Base-by-base conservation (phyloP, 495 filamentous ascomycete species). In the Aspergillus nidulans region DNA sequence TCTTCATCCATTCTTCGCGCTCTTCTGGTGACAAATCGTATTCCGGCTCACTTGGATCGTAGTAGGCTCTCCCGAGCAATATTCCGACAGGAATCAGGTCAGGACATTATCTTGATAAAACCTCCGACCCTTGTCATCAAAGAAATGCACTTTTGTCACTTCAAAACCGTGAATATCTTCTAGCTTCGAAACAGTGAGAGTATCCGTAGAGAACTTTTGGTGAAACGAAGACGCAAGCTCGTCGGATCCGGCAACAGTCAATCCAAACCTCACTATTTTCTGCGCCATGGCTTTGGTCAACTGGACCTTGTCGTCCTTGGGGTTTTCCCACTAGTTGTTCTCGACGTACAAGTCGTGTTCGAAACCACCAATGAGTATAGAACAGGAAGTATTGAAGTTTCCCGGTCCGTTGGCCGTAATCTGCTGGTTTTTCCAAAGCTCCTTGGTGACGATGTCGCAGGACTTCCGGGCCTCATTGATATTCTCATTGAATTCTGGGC, bases 401-500 rank as follows among this genome's bases (percentile, higher is more conserved):
- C 92, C 91, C 0, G 90, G 91, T 6, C 89, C 77, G 2, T 68
- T 52, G 2, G 54, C 44, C 2, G 74, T 67, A 16, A 85, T 63
- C 12, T 80, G 64, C 16, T 72, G 60, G 34, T 82, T 78, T 41
- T 79, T 72, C 59, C 80, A 79, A 10, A 91, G 67, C 65, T 97
- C 89, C 18, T 75, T 71, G 8, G 82, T 74, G 12, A 88, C 90
- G 21, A 76, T 60, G 23, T 87, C 80, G 61, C 91, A 96, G 38
- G 91, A 65, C 3, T 60, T 65, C 20, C 85, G 76, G 2, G 91
- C 92, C 2, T 74, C 76, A 24, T 81, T 67, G 47, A 97, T 77
- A 57, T 88, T 79, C 0, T 77, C 74, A 0, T 61, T 72, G 65
- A 91, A 85, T 59, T 98, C 94, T 3, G 87, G 87, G 58, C 90